Percentiles rank a stretch among this genome's conserved stretches.
Evolutionary conservation across 2,329 filamentous ascomycete genomes (phyloP).

Genomic region (Penicillium palitans): DNA sequence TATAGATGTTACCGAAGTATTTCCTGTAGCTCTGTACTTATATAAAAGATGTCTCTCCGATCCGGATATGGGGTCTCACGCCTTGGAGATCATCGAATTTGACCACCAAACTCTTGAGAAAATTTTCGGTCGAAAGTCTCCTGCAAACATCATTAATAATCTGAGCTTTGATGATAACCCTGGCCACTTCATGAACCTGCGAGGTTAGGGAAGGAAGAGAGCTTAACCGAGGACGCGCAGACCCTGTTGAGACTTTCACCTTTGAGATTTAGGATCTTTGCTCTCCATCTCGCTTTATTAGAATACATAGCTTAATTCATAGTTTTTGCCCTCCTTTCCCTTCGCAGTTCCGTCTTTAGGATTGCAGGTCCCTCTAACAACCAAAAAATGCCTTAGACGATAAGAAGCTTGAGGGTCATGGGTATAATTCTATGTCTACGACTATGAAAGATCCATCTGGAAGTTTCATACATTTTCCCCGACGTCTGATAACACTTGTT

Average conservation of each 20-base stretch:
- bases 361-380: background rate
- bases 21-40: too few species aligned
- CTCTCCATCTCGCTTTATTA: background rate
- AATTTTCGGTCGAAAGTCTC: background rate
- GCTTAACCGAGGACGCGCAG: background rate
- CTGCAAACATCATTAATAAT: background rate
- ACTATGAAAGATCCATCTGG: conserved; percentile 44
- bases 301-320: background rate
- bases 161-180: background rate
- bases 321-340: background rate
- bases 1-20: background rate
- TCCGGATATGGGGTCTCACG: conserved; percentile 58
- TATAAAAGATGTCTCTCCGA: conserved; percentile 65
- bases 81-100: conserved; percentile 43
- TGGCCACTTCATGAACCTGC: background rate
- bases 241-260: background rate
- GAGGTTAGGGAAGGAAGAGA: background rate
- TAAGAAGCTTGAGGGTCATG: background rate
- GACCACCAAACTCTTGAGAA: background rate
- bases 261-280: background rate
- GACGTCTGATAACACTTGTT: too few species aligned
- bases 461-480: background rate
- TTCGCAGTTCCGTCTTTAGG: background rate
- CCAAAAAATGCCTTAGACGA: background rate
- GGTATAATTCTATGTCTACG: background rate